phyloP scores from a whole-genome alignment of 805 yeast genomes.

The Wickerhamomyces bovis region DNA sequence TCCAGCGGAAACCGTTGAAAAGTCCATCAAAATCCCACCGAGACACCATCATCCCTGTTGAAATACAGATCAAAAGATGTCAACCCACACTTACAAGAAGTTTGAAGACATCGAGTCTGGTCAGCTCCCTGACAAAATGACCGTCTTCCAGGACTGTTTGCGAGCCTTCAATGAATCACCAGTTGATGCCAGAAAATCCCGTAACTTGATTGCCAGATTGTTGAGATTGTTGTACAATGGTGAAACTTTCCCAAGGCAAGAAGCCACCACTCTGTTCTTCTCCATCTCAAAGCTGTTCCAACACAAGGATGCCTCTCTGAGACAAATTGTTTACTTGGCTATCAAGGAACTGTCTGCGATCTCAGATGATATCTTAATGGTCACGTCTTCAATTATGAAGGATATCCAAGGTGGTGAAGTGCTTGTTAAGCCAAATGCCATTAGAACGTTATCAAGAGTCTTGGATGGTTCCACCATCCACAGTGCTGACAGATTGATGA shows the following conservation, averaged over 20 bases:
- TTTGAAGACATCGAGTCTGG: constrained; percentile 70
- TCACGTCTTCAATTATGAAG: constrained; percentile 95
- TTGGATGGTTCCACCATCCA: constrained; percentile 88
- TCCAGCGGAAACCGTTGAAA: not conserved
- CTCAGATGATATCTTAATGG: constrained; percentile 93
- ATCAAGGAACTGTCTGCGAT: constrained; percentile 83
- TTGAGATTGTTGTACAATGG: constrained; percentile 80
- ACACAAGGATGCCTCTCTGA: constrained; percentile 77
- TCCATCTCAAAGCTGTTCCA: constrained; percentile 93
- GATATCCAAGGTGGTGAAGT: constrained; percentile 89
- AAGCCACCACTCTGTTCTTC: constrained; percentile 89
- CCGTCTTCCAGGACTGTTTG: constrained; percentile 92
- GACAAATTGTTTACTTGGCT: constrained; percentile 91
- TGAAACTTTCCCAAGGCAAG: constrained; percentile 79
- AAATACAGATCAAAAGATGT: constrained; percentile 41
- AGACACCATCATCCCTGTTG: not conserved
- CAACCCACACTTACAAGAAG: constrained; percentile 78
- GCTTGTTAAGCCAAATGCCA: constrained; percentile 88
- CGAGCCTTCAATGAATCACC: constrained; percentile 91
- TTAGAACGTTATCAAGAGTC: constrained; percentile 84
- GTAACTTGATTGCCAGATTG: constrained; percentile 74
- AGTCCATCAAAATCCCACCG: not conserved
- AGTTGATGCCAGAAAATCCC: constrained; percentile 80
- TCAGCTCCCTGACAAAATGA: constrained; percentile 86
- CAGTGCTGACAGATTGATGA: constrained; percentile 87